Base-by-base conservation (phyloP, 495 filamentous ascomycete genomes). In the Pseudevernia furfuracea region DNA sequence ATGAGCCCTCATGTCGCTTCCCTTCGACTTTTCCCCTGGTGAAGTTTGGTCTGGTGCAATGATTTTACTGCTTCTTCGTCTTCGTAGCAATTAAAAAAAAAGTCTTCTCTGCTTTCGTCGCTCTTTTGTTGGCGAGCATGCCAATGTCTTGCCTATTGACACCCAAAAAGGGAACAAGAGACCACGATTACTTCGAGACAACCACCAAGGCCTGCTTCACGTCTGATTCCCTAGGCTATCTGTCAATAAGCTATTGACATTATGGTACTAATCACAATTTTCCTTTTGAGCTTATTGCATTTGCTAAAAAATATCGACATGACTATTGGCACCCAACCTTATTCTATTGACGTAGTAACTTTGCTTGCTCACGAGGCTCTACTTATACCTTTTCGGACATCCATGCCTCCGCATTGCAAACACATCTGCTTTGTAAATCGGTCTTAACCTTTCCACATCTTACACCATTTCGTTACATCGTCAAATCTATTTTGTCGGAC, bases 71-170 rank as follows among this genome's bases (percentile, higher is more conserved):
- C 36, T 63, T 30, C 32, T 8, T n/a, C n/a, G n/a, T 55, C 15
- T 11, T 7, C 28, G 17, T 57, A 4, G 7, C 19, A 25, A 21
- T 23, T 12, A 1, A 36, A 9, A 57, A 36, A 17, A 9, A 25
- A 23, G 17, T 57, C 28, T n/a, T 44, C 25, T 63, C 39, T 46
- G 21, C 19, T 63, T 36, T 53, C 61, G 49, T 56, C 61, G 53
- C 44, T 9, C 32, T 58, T 52, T 19, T 36, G 39, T 15, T 23
- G 10, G 28, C 41, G 25, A 7, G 25, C 48, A 55, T 68, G 34
- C 25, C 34, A 44, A 61, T 70, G 67, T 66, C 67, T 67, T 67
- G 38, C 65, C 58, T 72, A 71, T 72, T 72, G 71, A 72, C 36
- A 71, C 69, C 70, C 67, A 62, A 65, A 71, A 72, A 66, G 56